Base-by-base conservation (phyloP, 139 green algal species). In the Chlamydomonas sp. region DNA sequence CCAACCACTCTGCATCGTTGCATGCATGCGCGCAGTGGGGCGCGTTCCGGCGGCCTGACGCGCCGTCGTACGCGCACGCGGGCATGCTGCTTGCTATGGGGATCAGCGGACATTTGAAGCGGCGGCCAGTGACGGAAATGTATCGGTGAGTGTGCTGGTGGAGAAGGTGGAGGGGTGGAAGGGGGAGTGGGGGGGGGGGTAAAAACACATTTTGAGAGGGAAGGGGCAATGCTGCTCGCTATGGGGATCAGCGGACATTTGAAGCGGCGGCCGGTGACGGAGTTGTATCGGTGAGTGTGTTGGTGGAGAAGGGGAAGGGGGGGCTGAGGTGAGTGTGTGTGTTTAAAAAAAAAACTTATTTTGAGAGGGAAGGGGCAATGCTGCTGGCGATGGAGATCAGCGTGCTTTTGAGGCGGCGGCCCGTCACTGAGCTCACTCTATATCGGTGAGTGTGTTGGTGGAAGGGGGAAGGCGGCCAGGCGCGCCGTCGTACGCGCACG, bases 61-160 rank as follows among this genome's bases (percentile, higher is more conserved):
- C 79, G 57, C 87, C 90, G 2, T 87, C 72, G 36, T 92, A 92
- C 76, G 88, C 79, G 1, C 87, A 96, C 69, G 91, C 87, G 2
- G 92, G 93, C 13, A 67, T 96, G 78, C 84, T 98, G 3, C 81
- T 98, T 81, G 92, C 86, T 2, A 78, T 98, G 28, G 94, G 92
- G 29, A 83, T 99, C 39, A 81, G 76, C 3, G 90, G 92, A 38
- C 74, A 86, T 38, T 48, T 87, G 31, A 49, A 67, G 6, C 39
- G 69, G 35, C 74, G 84, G 31, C 73, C 80, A 1, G 83, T 71
- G 74, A 80, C 78, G 1, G 78, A 84, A 33, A 48, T 81, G 35
- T 84, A 84, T 71, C 79, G 74, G 78, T 79, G 29, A 31, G 60
- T 26, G 6, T 24, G 59, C 59, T n/a, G 10, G 20, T 13, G 43